Evolutionary conservation across 2,329 filamentous ascomycete genomes (phyloP).

Genomic region (Lasiodiplodia citricola): DNA sequence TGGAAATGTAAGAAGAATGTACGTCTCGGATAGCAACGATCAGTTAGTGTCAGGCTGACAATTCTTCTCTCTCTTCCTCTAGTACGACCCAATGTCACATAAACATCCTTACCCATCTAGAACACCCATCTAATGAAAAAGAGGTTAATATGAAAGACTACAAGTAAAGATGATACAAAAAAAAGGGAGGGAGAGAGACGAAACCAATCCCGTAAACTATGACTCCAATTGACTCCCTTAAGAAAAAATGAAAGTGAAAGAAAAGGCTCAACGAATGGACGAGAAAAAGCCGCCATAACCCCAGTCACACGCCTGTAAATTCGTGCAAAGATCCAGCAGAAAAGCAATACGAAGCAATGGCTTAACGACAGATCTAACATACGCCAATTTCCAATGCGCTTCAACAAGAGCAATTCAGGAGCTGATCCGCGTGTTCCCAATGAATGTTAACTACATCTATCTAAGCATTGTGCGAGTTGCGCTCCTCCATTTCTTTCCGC

Average conservation of each 20-base stretch:
- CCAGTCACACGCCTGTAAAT: background rate
- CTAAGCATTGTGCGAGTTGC: conserved; percentile 16
- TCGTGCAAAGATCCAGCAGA: background rate
- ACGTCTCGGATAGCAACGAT: background rate
- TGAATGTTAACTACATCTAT: background rate
- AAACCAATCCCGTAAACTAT: background rate
- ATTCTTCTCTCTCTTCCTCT: background rate
- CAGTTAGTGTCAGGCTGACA: background rate
- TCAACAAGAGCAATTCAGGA: background rate
- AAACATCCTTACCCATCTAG: background rate
- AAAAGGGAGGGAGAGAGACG: background rate
- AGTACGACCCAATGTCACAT: background rate
- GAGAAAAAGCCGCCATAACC: conserved; percentile 4
- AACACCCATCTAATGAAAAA: background rate
- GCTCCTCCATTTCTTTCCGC: conserved; percentile 39
- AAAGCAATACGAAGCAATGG: background rate
- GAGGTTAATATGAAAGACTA: background rate
- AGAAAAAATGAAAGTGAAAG: background rate
- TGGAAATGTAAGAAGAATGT: background rate
- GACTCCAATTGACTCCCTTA: background rate
- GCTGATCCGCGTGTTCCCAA: background rate
- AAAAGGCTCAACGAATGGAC: background rate
- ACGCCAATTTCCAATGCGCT: background rate
- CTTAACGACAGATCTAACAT: background rate
- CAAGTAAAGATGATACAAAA: background rate